Conservation (phyloP, 1,139 yeast species). For the Lodderomyces oxycetoniae region DNA sequence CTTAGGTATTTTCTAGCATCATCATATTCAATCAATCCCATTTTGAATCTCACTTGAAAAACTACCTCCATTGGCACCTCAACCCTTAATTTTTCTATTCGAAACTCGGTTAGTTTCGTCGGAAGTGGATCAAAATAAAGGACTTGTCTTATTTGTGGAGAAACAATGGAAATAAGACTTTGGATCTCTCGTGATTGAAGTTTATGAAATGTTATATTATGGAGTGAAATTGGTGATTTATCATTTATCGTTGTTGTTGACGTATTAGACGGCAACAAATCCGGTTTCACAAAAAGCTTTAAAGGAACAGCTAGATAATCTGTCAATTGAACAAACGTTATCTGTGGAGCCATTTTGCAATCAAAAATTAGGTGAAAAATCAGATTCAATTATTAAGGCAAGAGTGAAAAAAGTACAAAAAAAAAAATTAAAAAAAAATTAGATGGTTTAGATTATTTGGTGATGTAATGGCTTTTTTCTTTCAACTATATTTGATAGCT, state of each 20-base stretch:
- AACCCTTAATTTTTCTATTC: slow-evolving; percentile 5
- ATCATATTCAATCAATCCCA: slow-evolving; percentile 7
- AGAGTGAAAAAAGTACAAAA: too few relatives aligned
- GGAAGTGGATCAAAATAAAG: slow-evolving; percentile 3
- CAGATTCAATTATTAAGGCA: too few relatives aligned
- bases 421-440: too few relatives aligned
- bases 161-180: slow-evolving; percentile 3
- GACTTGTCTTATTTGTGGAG: slow-evolving; percentile 5
- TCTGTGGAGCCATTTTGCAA: slow-evolving; percentile 15
- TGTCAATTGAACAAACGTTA: slow-evolving; percentile 12
- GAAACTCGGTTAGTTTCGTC: neutral
- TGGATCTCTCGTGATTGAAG: slow-evolving; percentile 5
- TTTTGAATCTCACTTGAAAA: slow-evolving; percentile 4
- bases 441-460: too few relatives aligned
- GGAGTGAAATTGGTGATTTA: slow-evolving; percentile 12
- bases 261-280: neutral
- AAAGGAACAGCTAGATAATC: slow-evolving; percentile 9
- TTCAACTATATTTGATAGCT: too few relatives aligned
- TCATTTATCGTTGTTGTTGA: slow-evolving; percentile 12
- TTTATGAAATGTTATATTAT: slow-evolving; percentile 9
- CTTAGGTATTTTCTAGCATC: slow-evolving; percentile 4
- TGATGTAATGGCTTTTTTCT: too few relatives aligned
- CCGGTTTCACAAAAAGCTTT: slow-evolving; percentile 11
- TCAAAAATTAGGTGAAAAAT: too few relatives aligned
- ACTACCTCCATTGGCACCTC: slow-evolving; percentile 6